phyloP scores from a whole-genome alignment of 2,329 filamentous ascomycete genomes.

The Chalaropsis ovoidea region DNA sequence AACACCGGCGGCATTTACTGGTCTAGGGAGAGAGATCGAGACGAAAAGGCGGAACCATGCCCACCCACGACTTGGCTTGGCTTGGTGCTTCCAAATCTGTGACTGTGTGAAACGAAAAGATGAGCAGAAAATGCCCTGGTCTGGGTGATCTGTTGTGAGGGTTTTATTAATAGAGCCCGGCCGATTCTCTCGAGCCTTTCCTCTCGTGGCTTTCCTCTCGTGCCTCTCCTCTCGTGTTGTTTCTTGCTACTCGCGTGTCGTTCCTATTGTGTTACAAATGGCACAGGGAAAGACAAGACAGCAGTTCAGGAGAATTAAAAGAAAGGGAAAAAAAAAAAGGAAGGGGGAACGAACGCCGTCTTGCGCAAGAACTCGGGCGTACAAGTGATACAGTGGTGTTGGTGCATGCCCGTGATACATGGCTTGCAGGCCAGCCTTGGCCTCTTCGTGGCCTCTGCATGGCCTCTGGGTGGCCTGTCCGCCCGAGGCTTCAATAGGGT shows the following conservation, averaged over 20 bases:
- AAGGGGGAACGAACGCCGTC: neutral
- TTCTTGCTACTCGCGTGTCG: neutral
- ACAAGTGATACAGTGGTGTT: neutral
- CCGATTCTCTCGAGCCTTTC: neutral
- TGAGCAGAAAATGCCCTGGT: too few relatives aligned
- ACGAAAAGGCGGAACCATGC: too few relatives aligned
- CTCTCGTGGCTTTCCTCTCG: too few relatives aligned
- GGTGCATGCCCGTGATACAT: neutral
- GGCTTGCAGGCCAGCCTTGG: neutral
- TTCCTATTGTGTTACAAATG: neutral
- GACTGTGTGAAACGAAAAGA: too few relatives aligned
- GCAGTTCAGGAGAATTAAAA: neutral
- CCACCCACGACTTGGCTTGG: too few relatives aligned
- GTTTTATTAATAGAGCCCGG: neutral
- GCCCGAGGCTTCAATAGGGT: neutral
- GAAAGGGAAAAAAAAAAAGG: neutral
- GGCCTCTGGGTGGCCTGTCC: neutral
- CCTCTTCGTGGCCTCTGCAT: neutral
- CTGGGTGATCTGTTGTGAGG: too few relatives aligned
- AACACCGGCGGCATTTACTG: too few relatives aligned
- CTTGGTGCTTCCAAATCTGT: too few relatives aligned
- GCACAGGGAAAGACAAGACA: neutral
- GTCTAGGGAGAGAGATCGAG: too few relatives aligned
- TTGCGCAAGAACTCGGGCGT: neutral
- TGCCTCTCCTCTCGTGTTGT: neutral